Base-by-base conservation (phyloP, 2,329 filamentous ascomycete genomes). In the Keithomyces neogunnii region DNA sequence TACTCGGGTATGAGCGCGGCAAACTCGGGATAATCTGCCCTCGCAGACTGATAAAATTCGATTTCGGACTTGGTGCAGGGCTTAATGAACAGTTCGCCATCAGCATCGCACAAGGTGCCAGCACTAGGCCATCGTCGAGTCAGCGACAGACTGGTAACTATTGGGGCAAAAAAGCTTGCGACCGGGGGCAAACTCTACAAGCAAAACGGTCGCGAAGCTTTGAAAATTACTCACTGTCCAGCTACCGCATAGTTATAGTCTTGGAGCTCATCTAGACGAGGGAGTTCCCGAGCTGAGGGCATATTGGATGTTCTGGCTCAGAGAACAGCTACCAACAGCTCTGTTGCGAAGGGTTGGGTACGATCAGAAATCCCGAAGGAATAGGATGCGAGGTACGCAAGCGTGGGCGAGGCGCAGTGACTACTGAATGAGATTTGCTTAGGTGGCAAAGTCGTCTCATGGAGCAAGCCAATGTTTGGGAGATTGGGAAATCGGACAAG, bases 21-120 rank as follows among this genome's bases (percentile, higher is more conserved):
- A 61, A 97, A 89, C 2, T 85, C 81, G 32, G 83, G 81, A 63
- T 95, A 86, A 28, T 77, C 70, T 35, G 78, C 69, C 48, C 69
- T 67, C 31, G 84, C 84, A 39, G 82, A 81, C 66, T 96, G 82
- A 75, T 99, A 99, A 69, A 99, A 99, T 44, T 83, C 78, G 60
- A 97, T 82, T 71, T 99, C 93, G 56, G 84, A 77, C 56, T 82
- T 72, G 0, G 88, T 95, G 68, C 92, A 97, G 19, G 93, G 93
- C 70, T 99, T 99, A 65, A 96, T 89, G 66, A 99, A 88, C 35
- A 97, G 76, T 56, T 86, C 82, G 65, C 93, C 93, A 49, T 88
- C 83, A 51, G 80, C 76, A 63, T 95, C 89, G 64, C 86, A 90
- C 61, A 95, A 81, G 45, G 95, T 92, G 57, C 93, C 93, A 59